Conservation (phyloP, 345 rosid genomes). For the Gossypium bickii region DNA sequence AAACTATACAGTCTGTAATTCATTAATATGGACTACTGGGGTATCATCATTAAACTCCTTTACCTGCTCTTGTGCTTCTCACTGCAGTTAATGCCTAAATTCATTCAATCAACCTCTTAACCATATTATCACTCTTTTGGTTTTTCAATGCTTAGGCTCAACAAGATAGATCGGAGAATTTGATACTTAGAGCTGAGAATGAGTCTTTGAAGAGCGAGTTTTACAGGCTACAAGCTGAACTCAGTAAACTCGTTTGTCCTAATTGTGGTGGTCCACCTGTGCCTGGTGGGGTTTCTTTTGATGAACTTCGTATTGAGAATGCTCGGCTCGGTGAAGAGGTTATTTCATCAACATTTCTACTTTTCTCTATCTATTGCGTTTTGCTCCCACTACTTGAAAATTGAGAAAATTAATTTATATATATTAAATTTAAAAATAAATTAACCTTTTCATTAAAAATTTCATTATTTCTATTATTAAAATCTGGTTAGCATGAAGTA, state of each 20-base stretch:
- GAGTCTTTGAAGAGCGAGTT: conserved; percentile 69
- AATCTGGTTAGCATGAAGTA: too few relatives aligned
- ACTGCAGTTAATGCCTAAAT: conserved; percentile 22
- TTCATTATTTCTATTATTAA: too few relatives aligned
- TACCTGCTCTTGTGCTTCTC: conserved; percentile 6
- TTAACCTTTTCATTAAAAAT: accelerated
- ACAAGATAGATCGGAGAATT: conserved; percentile 79
- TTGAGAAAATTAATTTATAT: too few relatives aligned
- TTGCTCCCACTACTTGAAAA: too few relatives aligned
- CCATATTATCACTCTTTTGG: too few relatives aligned
- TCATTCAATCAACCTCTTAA: too few relatives aligned
- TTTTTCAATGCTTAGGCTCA: conserved; percentile 50
- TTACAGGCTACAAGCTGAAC: conserved; percentile 63
- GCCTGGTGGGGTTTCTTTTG: conserved; percentile 58
- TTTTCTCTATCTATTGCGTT: too few relatives aligned
- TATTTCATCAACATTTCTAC: neutral
- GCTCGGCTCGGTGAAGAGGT: conserved; percentile 90
- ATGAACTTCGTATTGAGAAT: conserved; percentile 78
- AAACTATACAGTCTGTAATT: conserved; percentile 4
- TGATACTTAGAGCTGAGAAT: conserved; percentile 74
- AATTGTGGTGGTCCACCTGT: conserved; percentile 70
- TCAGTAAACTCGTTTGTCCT: conserved; percentile 65
- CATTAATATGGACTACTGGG: conserved; percentile 21
- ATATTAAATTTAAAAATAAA: too few relatives aligned
- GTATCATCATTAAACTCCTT: conserved; percentile 27